Base-by-base conservation (phyloP, 2,329 filamentous ascomycete genomes). In the Periconia sp. region DNA sequence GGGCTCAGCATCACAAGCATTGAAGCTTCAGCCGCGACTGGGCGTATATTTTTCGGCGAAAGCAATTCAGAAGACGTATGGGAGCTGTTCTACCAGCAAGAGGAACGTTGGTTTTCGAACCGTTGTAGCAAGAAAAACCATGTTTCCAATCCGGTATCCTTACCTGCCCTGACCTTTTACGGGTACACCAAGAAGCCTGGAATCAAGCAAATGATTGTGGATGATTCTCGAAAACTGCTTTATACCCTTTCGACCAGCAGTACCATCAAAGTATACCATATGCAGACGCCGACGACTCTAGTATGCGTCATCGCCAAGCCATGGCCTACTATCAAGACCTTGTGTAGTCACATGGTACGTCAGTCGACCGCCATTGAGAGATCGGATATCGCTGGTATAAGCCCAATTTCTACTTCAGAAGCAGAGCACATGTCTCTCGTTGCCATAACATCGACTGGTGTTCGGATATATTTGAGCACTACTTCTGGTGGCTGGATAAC, bases 51-150 rank as follows among this genome's bases (percentile, higher is more conserved):
- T 79, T 96, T 97, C 68, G 87, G 89, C 41, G 91, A 92, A 37
- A 83, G 82, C 47, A 83, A 81, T 47, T 90, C 93, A 60, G 91
- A 91, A 59, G 92, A 97, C 64, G 85, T 99, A 45, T 91, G 94
- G 72, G 94, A 99, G 75, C 83, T 99, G 50, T 92, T 89, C 62
- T 99, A 99, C 71, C 93, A 97, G 74, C 92, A 96, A 68, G 92
- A 97, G 73, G 94, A 99, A 75, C 89, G 90, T 64, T 99, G 94
- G 94, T 99, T 99, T 70, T 88, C 90, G 49, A 92, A 87, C 73
- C 85, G 89, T 60, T 95, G 91, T 70, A 87, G 88, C 55, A 96
- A 92, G 75, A 86, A 93, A 58, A 95, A 95, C 70, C 94, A 97
- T 72, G 93, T 72, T 88, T 46, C 88, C 84, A 70, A 86, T 84